Percentiles rank a stretch among this genome's conserved stretches.
Evolutionary conservation across 257 asterid species (phyloP).

Genomic region (Scutellaria minor): DNA sequence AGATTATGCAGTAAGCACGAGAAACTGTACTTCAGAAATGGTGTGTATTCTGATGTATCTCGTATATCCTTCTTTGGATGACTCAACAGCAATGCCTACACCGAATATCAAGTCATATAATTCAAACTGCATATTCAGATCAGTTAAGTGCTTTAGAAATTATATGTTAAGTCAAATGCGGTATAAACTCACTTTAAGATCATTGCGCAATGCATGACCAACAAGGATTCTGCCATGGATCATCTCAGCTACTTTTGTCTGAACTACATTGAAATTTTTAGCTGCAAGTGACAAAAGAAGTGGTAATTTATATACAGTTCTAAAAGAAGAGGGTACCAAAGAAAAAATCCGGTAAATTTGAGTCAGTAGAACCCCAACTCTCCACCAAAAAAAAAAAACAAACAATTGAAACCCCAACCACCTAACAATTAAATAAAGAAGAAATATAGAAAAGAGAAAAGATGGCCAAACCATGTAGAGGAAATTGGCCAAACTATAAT

Average conservation of each 20-base stretch:
- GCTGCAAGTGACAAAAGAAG: conserved; percentile 59
- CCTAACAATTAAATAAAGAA: neutral
- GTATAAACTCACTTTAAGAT: conserved; percentile 67
- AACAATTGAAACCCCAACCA: neutral
- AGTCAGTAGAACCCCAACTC: neutral
- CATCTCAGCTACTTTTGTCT: conserved; percentile 83
- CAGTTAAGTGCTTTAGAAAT: conserved; percentile 1
- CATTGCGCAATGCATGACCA: conserved; percentile 96
- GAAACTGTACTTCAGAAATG: conserved; percentile 65
- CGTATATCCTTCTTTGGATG: conserved; percentile 93
- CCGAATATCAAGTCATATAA: conserved; percentile 19
- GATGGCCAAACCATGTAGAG: neutral
- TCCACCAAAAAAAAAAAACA: neutral
- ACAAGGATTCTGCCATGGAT: conserved; percentile 77
- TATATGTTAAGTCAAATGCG: neutral
- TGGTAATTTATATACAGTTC: conserved; percentile 11
- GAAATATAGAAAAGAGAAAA: neutral
- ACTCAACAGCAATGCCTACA: conserved; percentile 83
- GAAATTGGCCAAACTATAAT: conserved; percentile 7
- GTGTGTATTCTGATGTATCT: conserved; percentile 83
- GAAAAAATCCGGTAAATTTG: conserved; percentile 12
- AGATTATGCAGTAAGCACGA: conserved; percentile 24
- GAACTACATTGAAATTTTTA: conserved; percentile 73
- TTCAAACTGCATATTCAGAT: conserved; percentile 7
- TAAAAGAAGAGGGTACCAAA: neutral